Percentiles rank a stretch among this genome's conserved stretches.
Conservation (phyloP, 768 basidiomycete species). For the Tricholoma flavovirens region DNA sequence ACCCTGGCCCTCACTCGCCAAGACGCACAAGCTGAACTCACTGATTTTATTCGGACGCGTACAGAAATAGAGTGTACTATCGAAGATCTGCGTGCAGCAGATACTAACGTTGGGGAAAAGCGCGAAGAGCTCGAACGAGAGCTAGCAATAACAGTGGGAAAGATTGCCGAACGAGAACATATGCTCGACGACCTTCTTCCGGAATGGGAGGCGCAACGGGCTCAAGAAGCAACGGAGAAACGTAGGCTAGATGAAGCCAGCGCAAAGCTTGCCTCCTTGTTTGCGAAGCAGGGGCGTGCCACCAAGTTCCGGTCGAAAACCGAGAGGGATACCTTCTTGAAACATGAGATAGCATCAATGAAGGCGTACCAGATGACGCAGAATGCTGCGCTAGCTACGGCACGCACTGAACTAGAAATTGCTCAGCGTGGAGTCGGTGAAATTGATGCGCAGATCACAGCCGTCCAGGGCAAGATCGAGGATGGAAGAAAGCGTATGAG, state of each 20-base stretch:
- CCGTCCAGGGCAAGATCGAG: slow-evolving; percentile 53
- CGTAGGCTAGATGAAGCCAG: slow-evolving; percentile 69
- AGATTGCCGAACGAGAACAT: slow-evolving; percentile 57
- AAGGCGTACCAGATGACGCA: slow-evolving; percentile 56
- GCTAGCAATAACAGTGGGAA: slow-evolving; percentile 50
- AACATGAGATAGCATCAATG: slow-evolving; percentile 71
- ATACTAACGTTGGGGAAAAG: slow-evolving; percentile 57
- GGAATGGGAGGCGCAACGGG: slow-evolving; percentile 58
- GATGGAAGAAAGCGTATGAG: slow-evolving; percentile 55
- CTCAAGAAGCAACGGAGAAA: slow-evolving; percentile 47
- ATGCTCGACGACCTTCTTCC: slow-evolving; percentile 62
- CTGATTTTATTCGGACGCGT: slow-evolving; percentile 76
- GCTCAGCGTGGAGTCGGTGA: slow-evolving; percentile 45
- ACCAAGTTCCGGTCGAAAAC: slow-evolving; percentile 77
- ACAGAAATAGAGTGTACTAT: slow-evolving; percentile 86
- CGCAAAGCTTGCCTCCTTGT: slow-evolving; percentile 66
- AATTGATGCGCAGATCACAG: slow-evolving; percentile 53
- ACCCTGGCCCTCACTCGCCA: slow-evolving; percentile 63
- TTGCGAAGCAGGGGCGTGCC: slow-evolving; percentile 86
- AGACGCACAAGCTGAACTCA: slow-evolving; percentile 77
- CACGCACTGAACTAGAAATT: slow-evolving; percentile 44
- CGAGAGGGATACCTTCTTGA: slow-evolving; percentile 80
- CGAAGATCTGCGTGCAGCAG: slow-evolving; percentile 66
- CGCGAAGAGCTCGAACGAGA: slow-evolving; percentile 62
- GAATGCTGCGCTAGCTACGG: slow-evolving; percentile 45